phyloP scores from a whole-genome alignment of 1,139 yeast species.

The Spathaspora jeffriesii region DNA sequence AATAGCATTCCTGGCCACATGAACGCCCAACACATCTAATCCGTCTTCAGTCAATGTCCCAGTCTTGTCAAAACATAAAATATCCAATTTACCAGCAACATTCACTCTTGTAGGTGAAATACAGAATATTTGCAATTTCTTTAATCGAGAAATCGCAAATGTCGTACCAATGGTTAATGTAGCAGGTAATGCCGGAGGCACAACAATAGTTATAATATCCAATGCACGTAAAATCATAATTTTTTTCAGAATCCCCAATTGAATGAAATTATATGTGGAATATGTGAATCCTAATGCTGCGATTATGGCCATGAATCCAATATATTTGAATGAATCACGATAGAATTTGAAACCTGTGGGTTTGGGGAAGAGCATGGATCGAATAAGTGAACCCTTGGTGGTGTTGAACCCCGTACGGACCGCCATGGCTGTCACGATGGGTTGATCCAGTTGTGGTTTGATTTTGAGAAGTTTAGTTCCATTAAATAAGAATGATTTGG shows the following conservation, averaged over 20 bases:
- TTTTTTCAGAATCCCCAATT: constrained; percentile 67
- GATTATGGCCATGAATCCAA: constrained; percentile 89
- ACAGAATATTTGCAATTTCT: constrained; percentile 69
- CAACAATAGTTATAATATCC: constrained; percentile 93
- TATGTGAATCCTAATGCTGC: constrained; percentile 84
- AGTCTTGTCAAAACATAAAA: constrained; percentile 92
- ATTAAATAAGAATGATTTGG: constrained; percentile 76
- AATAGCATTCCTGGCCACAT: constrained; percentile 52
- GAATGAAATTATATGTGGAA: constrained; percentile 80
- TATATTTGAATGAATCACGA: constrained; percentile 90
- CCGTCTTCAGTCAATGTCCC: constrained; percentile 99
- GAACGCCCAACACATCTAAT: constrained; percentile 87
- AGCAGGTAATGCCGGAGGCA: constrained; percentile 98
- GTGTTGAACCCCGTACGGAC: constrained; percentile 92
- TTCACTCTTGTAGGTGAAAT: constrained; percentile 93
- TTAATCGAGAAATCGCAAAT: constrained; percentile 79
- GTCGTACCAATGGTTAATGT: constrained; percentile 96
- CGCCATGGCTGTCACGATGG: constrained; percentile 78
- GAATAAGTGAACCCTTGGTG: constrained; percentile 90
- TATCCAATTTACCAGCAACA: constrained; percentile 91
- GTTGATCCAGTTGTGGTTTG: constrained; percentile 63
- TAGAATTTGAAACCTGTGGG: constrained; percentile 94
- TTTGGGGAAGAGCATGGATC: constrained; percentile 96
- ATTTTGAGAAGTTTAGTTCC: constrained; percentile 90
- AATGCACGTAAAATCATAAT: constrained; percentile 84